Evolutionary conservation across 1,284 basidiomycete species (phyloP).

Genomic region (Athelia psychrophila): DNA sequence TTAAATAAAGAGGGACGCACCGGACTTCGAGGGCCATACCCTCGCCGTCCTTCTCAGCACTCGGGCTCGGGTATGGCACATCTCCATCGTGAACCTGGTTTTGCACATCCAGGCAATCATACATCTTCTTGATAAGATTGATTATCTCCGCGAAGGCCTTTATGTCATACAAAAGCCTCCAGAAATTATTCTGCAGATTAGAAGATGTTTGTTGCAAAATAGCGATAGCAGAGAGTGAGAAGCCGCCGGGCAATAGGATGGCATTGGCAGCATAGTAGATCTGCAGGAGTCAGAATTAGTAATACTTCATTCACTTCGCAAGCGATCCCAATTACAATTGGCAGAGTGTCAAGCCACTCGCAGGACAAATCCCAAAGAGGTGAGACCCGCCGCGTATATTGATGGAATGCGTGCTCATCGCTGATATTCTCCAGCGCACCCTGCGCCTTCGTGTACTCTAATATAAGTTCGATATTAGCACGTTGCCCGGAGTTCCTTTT

Average conservation of each 20-base stretch:
- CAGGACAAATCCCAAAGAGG: neutral
- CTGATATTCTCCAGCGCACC: neutral
- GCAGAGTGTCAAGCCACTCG: neutral
- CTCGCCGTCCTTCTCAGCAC: too few species aligned
- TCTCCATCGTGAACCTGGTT: neutral
- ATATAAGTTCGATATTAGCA: neutral
- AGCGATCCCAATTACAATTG: neutral
- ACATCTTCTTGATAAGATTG: neutral
- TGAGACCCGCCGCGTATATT: neutral
- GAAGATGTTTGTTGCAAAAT: neutral
- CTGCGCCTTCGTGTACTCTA: neutral
- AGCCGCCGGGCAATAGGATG: neutral
- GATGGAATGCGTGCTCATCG: neutral
- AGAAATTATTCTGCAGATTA: too few species aligned
- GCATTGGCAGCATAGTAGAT: neutral
- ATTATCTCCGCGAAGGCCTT: neutral
- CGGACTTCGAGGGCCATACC: too few species aligned
- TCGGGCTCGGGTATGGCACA: neutral
- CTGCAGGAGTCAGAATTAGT: neutral
- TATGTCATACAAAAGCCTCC: too few species aligned
- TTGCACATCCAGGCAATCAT: neutral
- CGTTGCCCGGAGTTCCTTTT: too few species aligned
- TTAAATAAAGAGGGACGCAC: too few species aligned
- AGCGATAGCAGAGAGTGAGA: neutral
- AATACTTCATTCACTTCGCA: neutral